Percentiles rank a stretch among this genome's conserved stretches.
Evolutionary conservation across 2,329 filamentous ascomycete genomes (phyloP).

Genomic region (Dactylellina sp.): DNA sequence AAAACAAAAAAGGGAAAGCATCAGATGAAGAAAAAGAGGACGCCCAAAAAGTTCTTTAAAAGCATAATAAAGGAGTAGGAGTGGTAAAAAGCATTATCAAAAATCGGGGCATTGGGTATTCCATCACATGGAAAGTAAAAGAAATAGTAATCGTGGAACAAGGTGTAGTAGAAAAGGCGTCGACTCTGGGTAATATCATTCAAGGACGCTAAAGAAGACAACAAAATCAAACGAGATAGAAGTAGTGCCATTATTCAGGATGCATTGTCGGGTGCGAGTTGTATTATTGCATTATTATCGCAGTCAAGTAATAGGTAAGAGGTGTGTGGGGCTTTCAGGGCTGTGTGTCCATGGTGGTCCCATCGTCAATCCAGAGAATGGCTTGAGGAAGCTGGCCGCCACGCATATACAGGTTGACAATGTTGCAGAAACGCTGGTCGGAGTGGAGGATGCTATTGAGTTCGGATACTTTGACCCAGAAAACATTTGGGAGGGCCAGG

Average conservation of each 20-base stretch:
- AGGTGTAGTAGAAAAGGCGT: background rate
- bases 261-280: too few species aligned
- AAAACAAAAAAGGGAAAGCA: slow-evolving; percentile 9
- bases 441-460: slow-evolving; percentile 42
- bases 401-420: slow-evolving; percentile 36
- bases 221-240: background rate
- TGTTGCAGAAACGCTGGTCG: slow-evolving; percentile 29
- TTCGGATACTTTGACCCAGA: slow-evolving; percentile 49
- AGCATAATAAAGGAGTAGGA: background rate
- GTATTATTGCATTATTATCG: background rate
- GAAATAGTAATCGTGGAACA: background rate
- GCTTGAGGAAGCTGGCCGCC: slow-evolving; percentile 29
- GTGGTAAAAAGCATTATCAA: slow-evolving; percentile 3
- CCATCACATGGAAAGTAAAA: background rate
- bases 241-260: slow-evolving; percentile 24
- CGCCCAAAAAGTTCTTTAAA: slow-evolving; percentile 13
- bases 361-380: slow-evolving; percentile 34
- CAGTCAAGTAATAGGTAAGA: background rate
- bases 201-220: slow-evolving; percentile 1
- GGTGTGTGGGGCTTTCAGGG: background rate
- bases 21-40: slow-evolving; percentile 8
- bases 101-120: background rate
- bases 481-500: slow-evolving; percentile 31
- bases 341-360: background rate
- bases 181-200: background rate